Conservation (phyloP, 257 asterid genomes). For the Orobanche coerulescens region DNA sequence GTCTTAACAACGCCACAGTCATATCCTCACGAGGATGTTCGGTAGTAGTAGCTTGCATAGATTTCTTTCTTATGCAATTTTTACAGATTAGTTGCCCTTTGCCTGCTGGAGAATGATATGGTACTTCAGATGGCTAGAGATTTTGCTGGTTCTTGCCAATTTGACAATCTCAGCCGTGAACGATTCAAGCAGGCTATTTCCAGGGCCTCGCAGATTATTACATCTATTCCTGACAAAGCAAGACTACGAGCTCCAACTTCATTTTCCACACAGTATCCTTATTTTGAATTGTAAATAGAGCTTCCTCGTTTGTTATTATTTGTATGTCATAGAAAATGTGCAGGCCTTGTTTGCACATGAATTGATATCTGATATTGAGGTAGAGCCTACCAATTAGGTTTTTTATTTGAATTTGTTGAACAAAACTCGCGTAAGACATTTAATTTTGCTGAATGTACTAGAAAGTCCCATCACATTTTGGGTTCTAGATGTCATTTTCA, state of each 20-base stretch:
- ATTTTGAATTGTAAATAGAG: slow-evolving; percentile 7
- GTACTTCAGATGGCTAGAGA: slow-evolving; percentile 46
- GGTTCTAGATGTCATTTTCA: slow-evolving; percentile 14
- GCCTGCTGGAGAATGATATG: slow-evolving; percentile 72
- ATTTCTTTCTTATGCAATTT: slow-evolving; percentile 17
- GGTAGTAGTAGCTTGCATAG: slow-evolving; percentile 9
- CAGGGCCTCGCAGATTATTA: slow-evolving; percentile 56
- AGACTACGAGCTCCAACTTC: slow-evolving; percentile 57
- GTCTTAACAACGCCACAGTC: background rate
- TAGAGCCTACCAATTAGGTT: slow-evolving; percentile 10
- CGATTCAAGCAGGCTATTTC: slow-evolving; percentile 48
- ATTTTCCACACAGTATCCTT: slow-evolving; percentile 82
- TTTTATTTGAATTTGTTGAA: slow-evolving; percentile 10
- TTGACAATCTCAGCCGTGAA: slow-evolving; percentile 44
- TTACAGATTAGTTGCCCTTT: slow-evolving; percentile 62
- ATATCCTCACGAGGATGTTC: slow-evolving; percentile 5
- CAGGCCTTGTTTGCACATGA: slow-evolving; percentile 11
- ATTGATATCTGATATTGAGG: background rate
- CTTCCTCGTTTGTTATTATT: slow-evolving; percentile 9
- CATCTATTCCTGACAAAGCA: slow-evolving; percentile 93
- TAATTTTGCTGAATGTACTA: slow-evolving; percentile 14
- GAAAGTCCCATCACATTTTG: slow-evolving; percentile 10
- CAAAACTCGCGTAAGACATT: slow-evolving; percentile 1
- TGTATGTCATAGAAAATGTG: slow-evolving; percentile 9
- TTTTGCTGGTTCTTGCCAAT: slow-evolving; percentile 31